Evolutionary conservation across 345 rosid genomes (phyloP).

Genomic region (Eucalyptus regnans): DNA sequence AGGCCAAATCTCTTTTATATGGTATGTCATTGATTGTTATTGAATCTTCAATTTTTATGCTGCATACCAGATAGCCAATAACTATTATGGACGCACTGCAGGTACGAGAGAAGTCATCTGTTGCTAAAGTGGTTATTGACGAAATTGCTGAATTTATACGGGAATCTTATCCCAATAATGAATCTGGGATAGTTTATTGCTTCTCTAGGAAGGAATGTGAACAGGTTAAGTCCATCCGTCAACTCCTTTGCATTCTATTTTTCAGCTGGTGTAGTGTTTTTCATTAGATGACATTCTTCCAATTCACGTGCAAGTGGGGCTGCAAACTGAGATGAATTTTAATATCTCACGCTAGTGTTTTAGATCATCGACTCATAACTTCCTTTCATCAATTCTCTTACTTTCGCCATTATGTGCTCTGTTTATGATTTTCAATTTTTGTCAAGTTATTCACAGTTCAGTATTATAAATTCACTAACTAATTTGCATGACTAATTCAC

Average conservation of each 20-base stretch:
- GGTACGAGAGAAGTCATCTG: constrained; percentile 84
- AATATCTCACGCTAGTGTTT: not conserved
- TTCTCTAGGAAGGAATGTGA: constrained; percentile 93
- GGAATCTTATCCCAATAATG: constrained; percentile 73
- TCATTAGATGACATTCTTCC: not conserved
- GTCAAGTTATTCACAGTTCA: not conserved
- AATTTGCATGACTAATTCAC: not conserved
- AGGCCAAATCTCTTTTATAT: constrained; percentile 90
- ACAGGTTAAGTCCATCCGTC: constrained; percentile 44
- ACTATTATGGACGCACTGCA: constrained; percentile 11
- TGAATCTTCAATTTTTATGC: not conserved
- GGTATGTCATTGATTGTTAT: constrained; percentile 24
- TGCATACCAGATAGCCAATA: not conserved
- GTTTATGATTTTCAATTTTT: not conserved
- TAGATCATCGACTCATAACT: not conserved
- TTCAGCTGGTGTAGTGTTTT: not conserved
- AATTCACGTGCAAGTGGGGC: not conserved
- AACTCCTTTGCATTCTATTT: not conserved
- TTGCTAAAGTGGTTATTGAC: constrained; percentile 70
- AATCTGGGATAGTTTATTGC: constrained; percentile 95
- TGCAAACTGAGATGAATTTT: not conserved
- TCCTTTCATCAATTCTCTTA: not conserved
- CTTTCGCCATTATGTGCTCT: not conserved
- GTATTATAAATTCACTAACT: not conserved
- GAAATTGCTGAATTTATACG: constrained; percentile 74